Base-by-base conservation (phyloP, 1,139 yeast genomes). In the Suhomyces yuchorum region DNA sequence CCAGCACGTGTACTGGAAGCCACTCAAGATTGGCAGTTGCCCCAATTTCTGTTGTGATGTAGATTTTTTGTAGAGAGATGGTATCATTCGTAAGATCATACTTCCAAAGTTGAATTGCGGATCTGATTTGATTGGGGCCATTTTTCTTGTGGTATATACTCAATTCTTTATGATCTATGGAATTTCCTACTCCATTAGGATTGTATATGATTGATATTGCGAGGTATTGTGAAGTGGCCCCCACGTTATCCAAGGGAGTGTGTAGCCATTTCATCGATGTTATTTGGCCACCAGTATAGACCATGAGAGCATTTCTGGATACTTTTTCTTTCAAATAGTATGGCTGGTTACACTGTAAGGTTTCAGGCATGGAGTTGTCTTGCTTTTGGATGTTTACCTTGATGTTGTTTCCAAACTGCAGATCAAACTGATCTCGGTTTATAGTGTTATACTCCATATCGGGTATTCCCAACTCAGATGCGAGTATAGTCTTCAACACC, bases 221-320 rank as follows among this genome's bases (percentile, higher is more conserved):
- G 46, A 85, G 60, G 52, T 72, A 76, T 47, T 79, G 59, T 53
- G 54, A 24, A 3, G 49, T 37, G 23, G 58, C 57, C 32, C 50
- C 58, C 4, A 14, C 34, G 3, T 43, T 37, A 19, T 40, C 50
- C 42, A 56, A 45, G 3, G 57, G 56, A 3, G 32, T 36, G n/a
- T 49, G 56, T n/a, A 79, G 58, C 90, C 91, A 85, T 24, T 78
- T 76, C 49, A 77, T 63, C 18, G 80, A 75, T 0, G 85, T 71
- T 0, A 85, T 70, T 5, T 77, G 60, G 0, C 85, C 85, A 1
- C 89, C 89, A 0, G 78, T 66, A 53, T 81, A 80, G 12, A 78
- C 50, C 0, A 78, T 67, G n/a, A 69, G 59, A 0, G 82, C 85
- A 19, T 62, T 62, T 51, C 87, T 63, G 4, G 65, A 56, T 9